A percentile compares a stretch with the other conserved stretches of the same genome.
phyloP scores from a whole-genome alignment of 768 basidiomycete species.

The Russula compacta region DNA sequence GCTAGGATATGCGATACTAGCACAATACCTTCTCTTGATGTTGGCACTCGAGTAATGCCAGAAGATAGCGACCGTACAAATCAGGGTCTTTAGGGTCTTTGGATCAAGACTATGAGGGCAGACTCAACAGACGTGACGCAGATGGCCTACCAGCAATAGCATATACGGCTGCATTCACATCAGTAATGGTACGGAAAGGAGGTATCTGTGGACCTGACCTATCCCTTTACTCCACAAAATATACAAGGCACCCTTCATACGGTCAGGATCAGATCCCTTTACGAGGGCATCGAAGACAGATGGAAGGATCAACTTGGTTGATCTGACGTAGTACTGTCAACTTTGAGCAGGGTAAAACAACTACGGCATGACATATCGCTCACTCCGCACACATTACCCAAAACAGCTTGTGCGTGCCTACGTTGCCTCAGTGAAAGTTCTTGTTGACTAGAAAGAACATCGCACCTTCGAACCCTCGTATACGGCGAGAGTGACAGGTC shows the following conservation, averaged over 20 bases:
- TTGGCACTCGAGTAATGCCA: conserved; percentile 63
- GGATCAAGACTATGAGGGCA: not conserved
- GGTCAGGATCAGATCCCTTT: conserved; percentile 79
- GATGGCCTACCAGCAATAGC: conserved; percentile 53
- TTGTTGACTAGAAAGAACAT: not conserved
- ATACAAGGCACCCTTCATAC: conserved; percentile 92
- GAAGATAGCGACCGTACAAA: conserved; percentile 48
- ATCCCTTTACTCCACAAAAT: conserved; percentile 65
- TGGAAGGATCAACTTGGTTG: conserved; percentile 57
- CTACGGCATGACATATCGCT: conserved; percentile 23
- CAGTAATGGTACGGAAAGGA: conserved; percentile 13
- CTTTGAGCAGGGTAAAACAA: not conserved
- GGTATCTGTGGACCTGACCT: conserved; percentile 32
- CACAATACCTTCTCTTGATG: conserved; percentile 70
- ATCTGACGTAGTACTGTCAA: conserved; percentile 42
- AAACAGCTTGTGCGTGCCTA: conserved; percentile 61
- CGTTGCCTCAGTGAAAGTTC: not conserved
- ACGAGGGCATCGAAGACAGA: conserved; percentile 49
- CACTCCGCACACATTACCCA: conserved; percentile 58
- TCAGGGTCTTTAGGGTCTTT: conserved; percentile 36
- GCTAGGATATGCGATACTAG: not conserved
- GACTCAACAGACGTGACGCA: not conserved
- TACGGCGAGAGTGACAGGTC: conserved; percentile 76
- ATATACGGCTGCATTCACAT: conserved; percentile 42
- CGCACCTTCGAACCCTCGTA: conserved; percentile 62